phyloP scores from a whole-genome alignment of 371 early-diverging fungal species.

The Syncephalastrum monosporum region DNA sequence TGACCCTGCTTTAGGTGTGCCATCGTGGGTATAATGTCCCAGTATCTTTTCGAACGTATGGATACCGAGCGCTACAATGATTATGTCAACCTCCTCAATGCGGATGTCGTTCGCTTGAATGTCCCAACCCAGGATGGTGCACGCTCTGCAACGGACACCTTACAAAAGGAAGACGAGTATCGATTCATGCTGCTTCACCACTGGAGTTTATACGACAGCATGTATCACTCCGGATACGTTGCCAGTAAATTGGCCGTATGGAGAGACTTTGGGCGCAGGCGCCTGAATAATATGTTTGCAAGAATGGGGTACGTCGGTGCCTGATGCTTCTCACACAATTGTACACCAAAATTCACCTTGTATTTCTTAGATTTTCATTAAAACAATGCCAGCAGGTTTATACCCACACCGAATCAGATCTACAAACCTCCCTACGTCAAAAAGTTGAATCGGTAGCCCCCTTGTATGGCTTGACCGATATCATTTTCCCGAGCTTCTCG shows the following conservation, averaged over 20 bases:
- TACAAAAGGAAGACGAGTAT: conserved; percentile 66
- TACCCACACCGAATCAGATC: conserved; percentile 78
- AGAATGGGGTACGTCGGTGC: conserved; percentile 73
- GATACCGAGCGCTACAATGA: conserved; percentile 56
- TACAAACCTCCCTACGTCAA: conserved; percentile 62
- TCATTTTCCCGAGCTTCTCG: conserved; percentile 78
- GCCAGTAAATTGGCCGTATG: conserved; percentile 83
- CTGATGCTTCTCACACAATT: conserved; percentile 8
- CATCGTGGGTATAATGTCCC: conserved; percentile 71
- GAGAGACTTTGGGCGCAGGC: conserved; percentile 77
- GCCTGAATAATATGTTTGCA: conserved; percentile 77
- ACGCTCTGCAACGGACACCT: conserved; percentile 16
- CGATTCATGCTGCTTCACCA: conserved; percentile 85
- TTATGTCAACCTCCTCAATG: conserved; percentile 52
- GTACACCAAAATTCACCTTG: not conserved
- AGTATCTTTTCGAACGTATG: conserved; percentile 67
- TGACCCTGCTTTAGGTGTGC: conserved; percentile 49
- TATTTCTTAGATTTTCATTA: conserved; percentile 56
- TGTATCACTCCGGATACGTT: conserved; percentile 86
- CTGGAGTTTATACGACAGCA: conserved; percentile 86
- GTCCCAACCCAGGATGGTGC: conserved; percentile 8
- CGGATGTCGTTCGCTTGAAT: conserved; percentile 60
- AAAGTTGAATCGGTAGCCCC: conserved; percentile 74
- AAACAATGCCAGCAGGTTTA: conserved; percentile 71
- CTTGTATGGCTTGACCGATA: conserved; percentile 75